Evolutionary conservation across 441 rosid genomes (phyloP), one percentile per base, ranked within the genome.

Genomic region (Populus hybrid): DNA sequence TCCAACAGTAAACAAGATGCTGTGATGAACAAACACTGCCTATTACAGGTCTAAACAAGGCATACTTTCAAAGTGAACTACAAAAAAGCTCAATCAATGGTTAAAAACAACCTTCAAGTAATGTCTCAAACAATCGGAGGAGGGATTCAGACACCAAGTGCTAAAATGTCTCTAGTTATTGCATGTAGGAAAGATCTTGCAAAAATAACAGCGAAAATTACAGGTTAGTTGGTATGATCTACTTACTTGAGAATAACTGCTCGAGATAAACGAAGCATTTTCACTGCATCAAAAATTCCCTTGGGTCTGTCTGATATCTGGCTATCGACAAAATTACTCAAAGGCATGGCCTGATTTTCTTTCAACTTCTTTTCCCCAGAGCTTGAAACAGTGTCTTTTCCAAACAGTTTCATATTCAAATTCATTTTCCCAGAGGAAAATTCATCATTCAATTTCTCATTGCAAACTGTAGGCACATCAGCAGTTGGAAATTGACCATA

Each of bases 191-290:
- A 23, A 26, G n/a, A 3, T 71, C 23, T 59, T 1, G 3, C 20
- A 9, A 26, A 18, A 16, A 20, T 4, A 34, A n/a, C 7, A 4
- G 30, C 0, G 38, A 71, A 26, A 28, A 67, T 34, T 8, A 40
- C 20, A 61, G 64, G 26, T 66, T 23, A 53, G 40, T 23, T 70
- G 65, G 40, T 16, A 73, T 10, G 71, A 68, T 70, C n/a, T 36
- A 83, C 92, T 91, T 87, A 95, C 99, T 89, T 90, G 82, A 90
- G 85, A 74, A 93, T 82, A 77, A 88, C 87, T 36, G 90, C 77
- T 71, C 98, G 89, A 30, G 98, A 89, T 76, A 96, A 80, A n/a
- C 87, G 94, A 76, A 96, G 93, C 76, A 83, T 70, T 87, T 83
- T 89, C 78, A 94, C 81, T 5, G 86, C 88, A 30, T 91, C 85